These are phyloP conservation scores for Powellomyces hirtus DNA, from an alignment of 192 early-diverging fungal genomes.

Conservation along the genomic window DNA sequence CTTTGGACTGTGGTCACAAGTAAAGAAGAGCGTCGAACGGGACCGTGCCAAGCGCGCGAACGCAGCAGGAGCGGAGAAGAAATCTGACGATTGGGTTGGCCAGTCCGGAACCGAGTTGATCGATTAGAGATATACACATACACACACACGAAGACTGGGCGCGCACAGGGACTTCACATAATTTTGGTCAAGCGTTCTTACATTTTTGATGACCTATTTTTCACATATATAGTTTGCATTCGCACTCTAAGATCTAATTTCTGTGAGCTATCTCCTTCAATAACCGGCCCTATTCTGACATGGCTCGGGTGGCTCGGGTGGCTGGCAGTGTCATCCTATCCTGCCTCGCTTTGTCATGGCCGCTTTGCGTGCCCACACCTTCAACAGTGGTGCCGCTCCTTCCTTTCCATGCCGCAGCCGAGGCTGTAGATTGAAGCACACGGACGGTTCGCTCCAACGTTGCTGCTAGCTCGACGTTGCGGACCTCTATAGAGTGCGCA, in stretches of 20 bases:
- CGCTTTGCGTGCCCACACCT: neutral
- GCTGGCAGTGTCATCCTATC: too few species aligned
- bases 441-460: conserved; percentile 10
- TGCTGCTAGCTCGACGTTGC: conserved; percentile 16
- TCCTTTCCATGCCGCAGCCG: neutral
- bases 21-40: neutral
- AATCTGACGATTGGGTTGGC: neutral
- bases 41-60: neutral
- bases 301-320: too few species aligned
- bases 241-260: too few species aligned
- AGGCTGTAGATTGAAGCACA: conserved; percentile 8
- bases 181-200: too few species aligned
- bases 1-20: conserved; percentile 7
- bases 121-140: neutral
- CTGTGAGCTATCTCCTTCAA: too few species aligned
- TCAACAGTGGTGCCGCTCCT: neutral
- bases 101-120: neutral
- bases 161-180: too few species aligned
- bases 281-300: too few species aligned
- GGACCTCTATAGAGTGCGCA: neutral
- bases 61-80: neutral
- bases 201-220: too few species aligned
- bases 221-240: too few species aligned
- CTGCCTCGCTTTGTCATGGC: too few species aligned
- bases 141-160: too few species aligned